Percentiles rank a stretch among this genome's conserved stretches.
Evolutionary conservation across 805 yeast genomes (phyloP).

Genomic region (Lachancea fermentati): DNA sequence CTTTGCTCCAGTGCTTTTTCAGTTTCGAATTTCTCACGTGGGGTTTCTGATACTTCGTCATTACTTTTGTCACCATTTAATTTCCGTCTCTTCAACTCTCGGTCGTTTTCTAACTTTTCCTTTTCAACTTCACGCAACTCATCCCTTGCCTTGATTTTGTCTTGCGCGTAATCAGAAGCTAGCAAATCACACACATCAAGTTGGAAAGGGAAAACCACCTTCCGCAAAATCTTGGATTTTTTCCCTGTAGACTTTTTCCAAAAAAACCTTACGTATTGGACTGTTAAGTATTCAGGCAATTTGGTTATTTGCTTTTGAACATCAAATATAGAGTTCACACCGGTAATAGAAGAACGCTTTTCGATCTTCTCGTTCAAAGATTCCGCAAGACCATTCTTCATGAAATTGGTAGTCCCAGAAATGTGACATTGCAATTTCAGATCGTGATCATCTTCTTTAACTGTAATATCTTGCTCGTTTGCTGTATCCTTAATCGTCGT

Average conservation of each 20-base stretch:
- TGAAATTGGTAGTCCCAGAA: slow-evolving; percentile 74
- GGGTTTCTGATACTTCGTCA: slow-evolving; percentile 23
- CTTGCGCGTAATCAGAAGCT: slow-evolving; percentile 65
- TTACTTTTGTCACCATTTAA: slow-evolving; percentile 14
- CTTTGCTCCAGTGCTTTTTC: slow-evolving; percentile 42
- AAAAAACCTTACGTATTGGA: slow-evolving; percentile 89
- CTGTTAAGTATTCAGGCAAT: slow-evolving; percentile 81
- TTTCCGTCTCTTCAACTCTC: slow-evolving; percentile 62
- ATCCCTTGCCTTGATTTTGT: slow-evolving; percentile 69
- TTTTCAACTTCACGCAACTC: slow-evolving; percentile 70
- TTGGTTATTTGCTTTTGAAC: slow-evolving; percentile 56
- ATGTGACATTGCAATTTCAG: slow-evolving; percentile 86
- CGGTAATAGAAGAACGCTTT: slow-evolving; percentile 67
- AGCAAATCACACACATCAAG: slow-evolving; percentile 82
- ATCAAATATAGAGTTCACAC: slow-evolving; percentile 64
- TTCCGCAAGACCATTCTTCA: slow-evolving; percentile 74
- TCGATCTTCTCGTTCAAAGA: slow-evolving; percentile 73
- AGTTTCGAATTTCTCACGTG: slow-evolving; percentile 51
- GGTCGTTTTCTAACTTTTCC: slow-evolving; percentile 61
- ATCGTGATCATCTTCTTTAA: slow-evolving; percentile 48
- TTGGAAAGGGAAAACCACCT: slow-evolving; percentile 91
- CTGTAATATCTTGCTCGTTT: slow-evolving; percentile 44
- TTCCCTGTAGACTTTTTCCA: slow-evolving; percentile 91
- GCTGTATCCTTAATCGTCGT: slow-evolving; percentile 58
- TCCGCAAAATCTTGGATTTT: slow-evolving; percentile 89